Evolutionary conservation across 2,329 filamentous ascomycete species (phyloP).

Genomic region (Aspergillus thermomutatus): DNA sequence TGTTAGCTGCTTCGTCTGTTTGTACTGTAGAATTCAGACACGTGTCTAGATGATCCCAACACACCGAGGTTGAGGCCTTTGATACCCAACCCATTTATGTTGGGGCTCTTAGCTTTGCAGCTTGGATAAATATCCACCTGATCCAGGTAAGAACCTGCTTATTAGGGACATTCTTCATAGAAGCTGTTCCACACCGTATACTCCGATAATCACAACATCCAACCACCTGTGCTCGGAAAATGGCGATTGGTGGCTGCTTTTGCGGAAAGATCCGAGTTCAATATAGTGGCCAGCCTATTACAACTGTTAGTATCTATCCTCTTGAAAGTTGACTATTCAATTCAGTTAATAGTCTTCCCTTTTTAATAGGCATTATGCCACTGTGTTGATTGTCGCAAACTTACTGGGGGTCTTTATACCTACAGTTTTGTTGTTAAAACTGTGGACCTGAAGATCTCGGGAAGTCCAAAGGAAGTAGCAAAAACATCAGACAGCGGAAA

Average conservation of each 20-base stretch:
- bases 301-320: slow-evolving; percentile 20
- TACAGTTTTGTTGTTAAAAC: slow-evolving; percentile 31
- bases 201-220: too few relatives aligned
- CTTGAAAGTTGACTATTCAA: neutral
- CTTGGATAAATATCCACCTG: too few relatives aligned
- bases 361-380: slow-evolving; percentile 33
- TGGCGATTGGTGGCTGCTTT: slow-evolving; percentile 34
- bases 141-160: too few relatives aligned
- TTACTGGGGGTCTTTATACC: slow-evolving; percentile 29
- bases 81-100: too few relatives aligned
- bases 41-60: too few relatives aligned
- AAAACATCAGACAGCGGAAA: slow-evolving; percentile 37
- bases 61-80: too few relatives aligned
- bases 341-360: slow-evolving; percentile 4
- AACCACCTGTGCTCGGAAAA: slow-evolving; percentile 10
- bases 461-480: slow-evolving; percentile 32
- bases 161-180: too few relatives aligned
- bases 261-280: slow-evolving; percentile 36
- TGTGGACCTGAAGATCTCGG: slow-evolving; percentile 26
- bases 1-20: too few relatives aligned
- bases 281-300: slow-evolving; percentile 28
- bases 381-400: slow-evolving; percentile 39
- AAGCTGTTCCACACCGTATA: too few relatives aligned
- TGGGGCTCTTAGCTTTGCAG: too few relatives aligned
- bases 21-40: too few relatives aligned